Evolutionary conservation across 2,329 filamentous ascomycete species (phyloP).

Genomic region (Orbilia javanica): DNA sequence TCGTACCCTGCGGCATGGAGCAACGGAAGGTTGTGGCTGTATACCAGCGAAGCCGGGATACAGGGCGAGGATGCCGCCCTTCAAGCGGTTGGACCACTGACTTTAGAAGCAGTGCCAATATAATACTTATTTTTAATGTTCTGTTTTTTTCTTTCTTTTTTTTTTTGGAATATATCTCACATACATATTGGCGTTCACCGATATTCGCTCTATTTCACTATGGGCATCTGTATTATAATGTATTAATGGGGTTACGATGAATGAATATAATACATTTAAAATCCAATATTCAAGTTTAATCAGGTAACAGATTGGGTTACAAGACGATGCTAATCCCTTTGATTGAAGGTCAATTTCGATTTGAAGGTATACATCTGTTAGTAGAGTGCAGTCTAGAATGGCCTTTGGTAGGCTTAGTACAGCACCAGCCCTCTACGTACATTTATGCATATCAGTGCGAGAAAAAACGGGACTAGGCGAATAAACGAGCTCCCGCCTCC

Average conservation of each 20-base stretch:
- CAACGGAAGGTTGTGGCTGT: neutral
- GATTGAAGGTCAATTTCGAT: neutral
- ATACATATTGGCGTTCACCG: constrained; percentile 19
- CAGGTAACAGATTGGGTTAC: too few relatives aligned
- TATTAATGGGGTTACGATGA: constrained; percentile 19
- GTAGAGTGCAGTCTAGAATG: neutral
- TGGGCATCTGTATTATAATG: constrained; percentile 15
- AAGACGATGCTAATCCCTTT: neutral
- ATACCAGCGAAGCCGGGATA: neutral
- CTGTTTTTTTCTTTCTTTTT: neutral
- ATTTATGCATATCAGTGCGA: too few relatives aligned
- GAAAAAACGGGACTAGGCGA: neutral
- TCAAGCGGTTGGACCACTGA: neutral
- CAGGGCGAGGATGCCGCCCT: neutral
- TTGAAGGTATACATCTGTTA: neutral
- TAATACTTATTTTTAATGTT: neutral
- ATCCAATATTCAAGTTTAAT: too few relatives aligned
- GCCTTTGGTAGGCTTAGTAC: too few relatives aligned
- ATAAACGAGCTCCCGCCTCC: neutral
- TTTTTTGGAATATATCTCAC: neutral
- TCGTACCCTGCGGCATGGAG: neutral
- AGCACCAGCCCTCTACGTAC: neutral
- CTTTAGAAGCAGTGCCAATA: constrained; percentile 2
- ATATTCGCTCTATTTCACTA: neutral
- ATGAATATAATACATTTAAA: neutral